These are phyloP conservation scores for Vigna unguiculata DNA, from an alignment of 306 rosid genomes.

Conservation along the genomic window DNA sequence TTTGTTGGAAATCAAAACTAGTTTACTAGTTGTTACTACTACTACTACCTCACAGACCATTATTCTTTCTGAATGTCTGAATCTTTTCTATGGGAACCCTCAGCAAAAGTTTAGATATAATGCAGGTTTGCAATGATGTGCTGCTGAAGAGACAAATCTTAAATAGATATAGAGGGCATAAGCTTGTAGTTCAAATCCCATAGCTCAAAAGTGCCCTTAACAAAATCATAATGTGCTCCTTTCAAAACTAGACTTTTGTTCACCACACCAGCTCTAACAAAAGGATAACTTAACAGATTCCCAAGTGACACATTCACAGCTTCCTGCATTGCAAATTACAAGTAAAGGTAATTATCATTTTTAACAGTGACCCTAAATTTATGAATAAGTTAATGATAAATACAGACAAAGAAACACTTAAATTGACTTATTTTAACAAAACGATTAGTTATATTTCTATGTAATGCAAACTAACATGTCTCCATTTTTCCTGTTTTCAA, in stretches of 20 bases:
- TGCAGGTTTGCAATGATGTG: constrained; percentile 17
- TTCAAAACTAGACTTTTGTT: constrained; percentile 67
- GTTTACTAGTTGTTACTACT: neutral
- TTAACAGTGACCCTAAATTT: neutral
- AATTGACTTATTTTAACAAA: too few species aligned
- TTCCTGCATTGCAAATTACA: constrained; percentile 63
- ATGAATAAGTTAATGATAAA: too few species aligned
- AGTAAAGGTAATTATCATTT: neutral
- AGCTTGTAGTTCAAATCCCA: constrained; percentile 83
- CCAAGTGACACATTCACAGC: constrained; percentile 95
- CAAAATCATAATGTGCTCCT: constrained; percentile 91
- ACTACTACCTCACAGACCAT: constrained; percentile 17
- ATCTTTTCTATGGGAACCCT: neutral
- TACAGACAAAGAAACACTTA: too few species aligned
- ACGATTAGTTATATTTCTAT: too few species aligned
- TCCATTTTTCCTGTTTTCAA: too few species aligned
- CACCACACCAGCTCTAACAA: constrained; percentile 68
- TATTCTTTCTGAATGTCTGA: constrained; percentile 36
- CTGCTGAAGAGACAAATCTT: neutral
- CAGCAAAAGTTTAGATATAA: constrained; percentile 14
- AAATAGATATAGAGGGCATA: constrained; percentile 48
- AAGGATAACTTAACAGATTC: constrained; percentile 84
- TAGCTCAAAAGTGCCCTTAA: constrained; percentile 71
- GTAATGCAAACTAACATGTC: too few species aligned
- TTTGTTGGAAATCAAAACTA: neutral